Evolutionary conservation across 495 filamentous ascomycete genomes (phyloP), one percentile per base, ranked within the genome.

Genomic region (Neurospora pannonica): DNA sequence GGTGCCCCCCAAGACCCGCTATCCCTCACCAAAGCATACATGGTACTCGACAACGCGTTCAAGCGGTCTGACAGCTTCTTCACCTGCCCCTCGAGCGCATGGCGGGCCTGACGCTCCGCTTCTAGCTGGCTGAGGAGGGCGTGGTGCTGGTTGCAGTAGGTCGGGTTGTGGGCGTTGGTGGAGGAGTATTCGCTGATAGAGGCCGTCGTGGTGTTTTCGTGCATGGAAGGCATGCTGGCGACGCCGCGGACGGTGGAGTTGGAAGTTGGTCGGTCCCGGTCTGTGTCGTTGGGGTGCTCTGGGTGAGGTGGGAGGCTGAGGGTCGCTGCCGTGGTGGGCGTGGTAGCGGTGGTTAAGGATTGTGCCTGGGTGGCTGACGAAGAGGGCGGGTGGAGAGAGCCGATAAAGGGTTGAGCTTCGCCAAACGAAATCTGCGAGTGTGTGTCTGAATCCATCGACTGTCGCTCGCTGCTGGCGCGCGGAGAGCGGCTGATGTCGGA

Each of bases 1-100:
- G 69, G 38, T 76, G 73, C 70, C 81, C 76, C 9, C 13, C 78
- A 71, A 2, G 76, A 75, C 75, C 80, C 77, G 62, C 80, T 74
- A 34, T 76, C 77, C 21, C 81, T 76, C 4, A 80, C 75, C 78
- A 81, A 80, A 72, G 81, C 80, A 38, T 80, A 82, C 75, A 82
- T 79, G 31, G 81, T 81, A 2, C 79, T 80, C 2, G 82, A 83
- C 38, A 85, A 62, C 1, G 79, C 77, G 73, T 86, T 82, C 37
- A 88, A 72, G 36, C 81, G 82, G 19, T 85, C 82, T 43, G 82
- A 82, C 2, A 89, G 79, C 73, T 81, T 84, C 71, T 80, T 83
- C 28, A 89, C 87, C 70, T 86, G 80, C 2, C 80, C 80, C 76
- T 89, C 87, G n/a, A 89, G 82, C 6, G 81, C 81, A 24, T 82